Evolutionary conservation across 352 stramenopile species (phyloP), one percentile per base, ranked within the genome.

Genomic region (Pythium dissotocum): DNA sequence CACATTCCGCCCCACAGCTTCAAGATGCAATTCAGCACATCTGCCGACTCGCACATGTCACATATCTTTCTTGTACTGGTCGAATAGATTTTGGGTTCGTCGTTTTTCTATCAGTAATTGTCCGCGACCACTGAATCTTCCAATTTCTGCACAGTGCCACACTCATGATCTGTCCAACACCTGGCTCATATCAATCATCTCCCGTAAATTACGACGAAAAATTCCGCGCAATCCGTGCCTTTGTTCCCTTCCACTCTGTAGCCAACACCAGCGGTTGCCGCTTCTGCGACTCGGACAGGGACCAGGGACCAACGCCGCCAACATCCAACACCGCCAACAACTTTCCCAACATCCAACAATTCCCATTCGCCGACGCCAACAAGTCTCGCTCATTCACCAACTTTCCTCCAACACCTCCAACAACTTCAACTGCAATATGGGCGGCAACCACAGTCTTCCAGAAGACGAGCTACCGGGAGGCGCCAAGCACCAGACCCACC

Each of bases 401-500:
- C 35, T 55, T 71, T 33, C 52, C 51, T 33, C 52, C 51, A 61
- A 21, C 28, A 13, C 48, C 5, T 48, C 49, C 16, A 61, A 30
- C 48, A 55, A 38, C 21, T 10, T 26, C 26, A 28, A 14, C 28
- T 6, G n/a, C 40, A 64, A 2, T 14, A 73, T 73, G 67, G 67
- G 67, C 36, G 36, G 21, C 44, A 59, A 59, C 35, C 46, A 68
- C 24, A 73, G 67, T 44, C 40, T 57, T 32, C 38, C 48, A 7
- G 30, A 28, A 1, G 61, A 73, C n/a, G 59, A 73, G 40, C 44
- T 66, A 12, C 63, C 63, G 12, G 57, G 46, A 53, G 58, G 60
- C 61, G 61, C 40, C 30, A 72, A 66, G 51, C 77, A 83, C 61
- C 80, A 87, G 65, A 89, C 80, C 33, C 70, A 72, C 30, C 70